A percentile compares a stretch with the other conserved stretches of the same genome.
Evolutionary conservation across 345 rosid genomes (phyloP).

Genomic region (Brassica carinata): DNA sequence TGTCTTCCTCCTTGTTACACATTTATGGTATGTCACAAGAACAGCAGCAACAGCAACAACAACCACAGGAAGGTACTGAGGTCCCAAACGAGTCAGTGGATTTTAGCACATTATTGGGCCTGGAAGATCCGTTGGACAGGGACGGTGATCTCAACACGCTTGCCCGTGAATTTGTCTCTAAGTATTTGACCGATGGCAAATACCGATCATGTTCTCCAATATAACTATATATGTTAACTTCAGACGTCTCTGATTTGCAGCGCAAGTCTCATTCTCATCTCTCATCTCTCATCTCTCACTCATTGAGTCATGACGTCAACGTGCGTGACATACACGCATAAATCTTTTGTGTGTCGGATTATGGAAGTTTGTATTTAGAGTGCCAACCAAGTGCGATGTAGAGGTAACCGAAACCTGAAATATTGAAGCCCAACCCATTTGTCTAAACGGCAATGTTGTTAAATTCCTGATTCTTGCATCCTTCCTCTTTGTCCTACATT

Average conservation of each 20-base stretch:
- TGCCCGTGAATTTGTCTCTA: constrained; percentile 54
- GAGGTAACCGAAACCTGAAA: not conserved
- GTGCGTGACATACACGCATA: not conserved
- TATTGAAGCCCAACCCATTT: not conserved
- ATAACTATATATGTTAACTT: constrained; percentile 8
- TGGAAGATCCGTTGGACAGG: constrained; percentile 31
- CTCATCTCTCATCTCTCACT: not conserved
- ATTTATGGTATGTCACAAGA: not conserved
- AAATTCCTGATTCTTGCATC: not conserved
- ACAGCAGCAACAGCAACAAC: constrained; percentile 23
- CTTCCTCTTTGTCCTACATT: not conserved
- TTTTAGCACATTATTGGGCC: constrained; percentile 19
- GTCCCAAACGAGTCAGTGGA: constrained; percentile 6
- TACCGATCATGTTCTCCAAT: constrained; percentile 39
- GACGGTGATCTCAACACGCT: constrained; percentile 49
- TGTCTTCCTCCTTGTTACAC: constrained; percentile 42
- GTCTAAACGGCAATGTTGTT: not conserved
- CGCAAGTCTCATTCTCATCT: not conserved
- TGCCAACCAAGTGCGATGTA: not conserved
- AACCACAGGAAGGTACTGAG: constrained; percentile 16
- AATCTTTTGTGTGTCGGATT: not conserved
- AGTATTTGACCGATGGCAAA: constrained; percentile 48
- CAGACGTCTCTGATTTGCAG: not conserved
- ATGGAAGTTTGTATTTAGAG: not conserved
- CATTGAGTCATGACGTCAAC: constrained; percentile 13